A percentile compares a stretch with the other conserved stretches of the same genome.
Evolutionary conservation across 768 basidiomycete genomes (phyloP).

Genomic region (Russula brevipes): DNA sequence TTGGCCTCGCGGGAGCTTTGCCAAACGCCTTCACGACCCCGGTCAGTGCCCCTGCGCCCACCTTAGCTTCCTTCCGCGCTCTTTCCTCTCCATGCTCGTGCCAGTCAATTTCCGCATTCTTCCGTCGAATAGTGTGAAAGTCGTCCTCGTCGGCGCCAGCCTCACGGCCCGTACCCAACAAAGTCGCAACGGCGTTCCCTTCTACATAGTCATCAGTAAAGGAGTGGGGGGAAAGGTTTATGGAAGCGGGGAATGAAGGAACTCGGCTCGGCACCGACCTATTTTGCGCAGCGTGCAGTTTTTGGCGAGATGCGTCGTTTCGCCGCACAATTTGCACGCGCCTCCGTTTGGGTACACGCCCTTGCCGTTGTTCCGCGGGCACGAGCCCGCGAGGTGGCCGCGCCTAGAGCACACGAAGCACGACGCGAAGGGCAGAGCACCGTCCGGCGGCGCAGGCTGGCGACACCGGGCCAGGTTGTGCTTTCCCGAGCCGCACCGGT

Average conservation of each 20-base stretch:
- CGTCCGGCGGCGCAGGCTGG: constrained; percentile 50
- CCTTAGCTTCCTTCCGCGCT: constrained; percentile 38
- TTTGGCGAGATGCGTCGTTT: constrained; percentile 79
- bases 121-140: constrained; percentile 76
- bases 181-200: constrained; percentile 38
- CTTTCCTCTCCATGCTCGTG: constrained; percentile 50
- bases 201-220: constrained; percentile 28
- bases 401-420: constrained; percentile 85
- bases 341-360: constrained; percentile 92
- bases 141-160: constrained; percentile 93
- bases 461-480: constrained; percentile 80
- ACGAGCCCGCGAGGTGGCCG: constrained; percentile 82
- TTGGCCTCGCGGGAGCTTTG: constrained; percentile 26
- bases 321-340: constrained; percentile 81
- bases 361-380: constrained; percentile 71
- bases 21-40: constrained; percentile 32
- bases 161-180: constrained; percentile 44
- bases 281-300: constrained; percentile 70
- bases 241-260: background rate
- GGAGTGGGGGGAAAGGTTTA: background rate
- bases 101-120: constrained; percentile 51
- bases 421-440: constrained; percentile 81
- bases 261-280: constrained; percentile 16
- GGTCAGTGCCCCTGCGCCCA: constrained; percentile 44
- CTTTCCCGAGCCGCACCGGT: constrained; percentile 53